Evolutionary conservation across 495 filamentous ascomycete species (phyloP).

Genomic region (Letharia columbiana): DNA sequence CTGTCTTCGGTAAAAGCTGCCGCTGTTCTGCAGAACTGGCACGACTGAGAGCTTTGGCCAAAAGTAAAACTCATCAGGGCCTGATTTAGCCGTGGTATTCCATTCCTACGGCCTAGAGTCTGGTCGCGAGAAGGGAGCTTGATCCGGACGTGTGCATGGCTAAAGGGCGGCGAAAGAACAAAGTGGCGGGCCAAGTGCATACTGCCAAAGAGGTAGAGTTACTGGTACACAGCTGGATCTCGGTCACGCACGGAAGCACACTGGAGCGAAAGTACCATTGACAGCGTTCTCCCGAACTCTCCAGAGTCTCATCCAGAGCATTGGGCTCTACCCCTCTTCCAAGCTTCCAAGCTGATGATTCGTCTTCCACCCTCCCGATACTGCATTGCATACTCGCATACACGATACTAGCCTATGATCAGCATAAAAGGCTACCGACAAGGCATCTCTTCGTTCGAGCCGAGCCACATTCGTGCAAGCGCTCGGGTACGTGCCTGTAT

Average conservation of each 20-base stretch:
- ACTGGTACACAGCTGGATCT: neutral
- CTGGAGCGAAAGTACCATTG: neutral
- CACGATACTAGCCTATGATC: neutral
- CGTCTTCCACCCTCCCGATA: neutral
- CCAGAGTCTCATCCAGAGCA: neutral
- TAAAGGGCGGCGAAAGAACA: neutral
- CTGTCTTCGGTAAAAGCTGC: no score
- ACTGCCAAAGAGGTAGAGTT: neutral
- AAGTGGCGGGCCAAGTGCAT: neutral
- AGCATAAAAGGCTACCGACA: neutral
- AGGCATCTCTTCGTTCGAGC: neutral
- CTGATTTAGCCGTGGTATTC: neutral
- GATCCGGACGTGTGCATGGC: neutral
- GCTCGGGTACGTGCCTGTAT: neutral
- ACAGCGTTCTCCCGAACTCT: neutral
- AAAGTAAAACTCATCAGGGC: neutral
- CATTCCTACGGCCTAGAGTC: neutral
- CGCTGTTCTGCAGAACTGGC: neutral
- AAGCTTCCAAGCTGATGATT: neutral
- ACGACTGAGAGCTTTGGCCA: neutral
- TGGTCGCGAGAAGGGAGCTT: neutral
- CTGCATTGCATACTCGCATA: neutral
- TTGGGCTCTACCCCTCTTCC: neutral
- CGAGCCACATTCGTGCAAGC: slow-evolving; percentile 5
- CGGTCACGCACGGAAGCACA: neutral